These are phyloP conservation scores for Zostera marina DNA, from an alignment of 116 monocot species.

Conservation along the genomic window DNA sequence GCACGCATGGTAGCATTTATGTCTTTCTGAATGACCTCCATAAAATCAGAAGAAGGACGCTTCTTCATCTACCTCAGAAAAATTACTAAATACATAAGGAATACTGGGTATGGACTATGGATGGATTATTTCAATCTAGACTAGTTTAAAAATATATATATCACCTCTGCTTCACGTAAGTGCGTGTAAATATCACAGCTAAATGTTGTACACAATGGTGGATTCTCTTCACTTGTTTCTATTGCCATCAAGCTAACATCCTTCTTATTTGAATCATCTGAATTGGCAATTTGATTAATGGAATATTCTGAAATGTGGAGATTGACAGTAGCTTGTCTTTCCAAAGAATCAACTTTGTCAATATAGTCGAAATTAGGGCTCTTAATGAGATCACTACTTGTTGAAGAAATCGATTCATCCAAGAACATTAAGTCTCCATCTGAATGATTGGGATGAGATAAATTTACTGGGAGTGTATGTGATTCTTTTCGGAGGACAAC, in stretches of 20 bases:
- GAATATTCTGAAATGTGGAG: slow-evolving; percentile 50
- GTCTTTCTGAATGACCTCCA: slow-evolving; percentile 77
- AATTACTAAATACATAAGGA: not conserved
- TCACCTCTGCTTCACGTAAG: slow-evolving; percentile 65
- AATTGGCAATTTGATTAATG: slow-evolving; percentile 25
- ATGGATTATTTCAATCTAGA: too few species aligned
- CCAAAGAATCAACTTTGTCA: slow-evolving; percentile 65
- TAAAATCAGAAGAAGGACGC: slow-evolving; percentile 61
- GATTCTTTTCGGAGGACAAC: not conserved
- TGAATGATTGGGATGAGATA: slow-evolving; percentile 26
- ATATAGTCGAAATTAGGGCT: slow-evolving; percentile 82
- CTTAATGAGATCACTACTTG: slow-evolving; percentile 59
- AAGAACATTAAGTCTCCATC: slow-evolving; percentile 33
- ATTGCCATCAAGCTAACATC: slow-evolving; percentile 20
- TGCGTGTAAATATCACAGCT: slow-evolving; percentile 74
- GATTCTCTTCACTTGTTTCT: slow-evolving; percentile 33
- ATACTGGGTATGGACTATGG: too few species aligned
- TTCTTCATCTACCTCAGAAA: slow-evolving; percentile 38
- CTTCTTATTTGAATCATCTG: slow-evolving; percentile 33
- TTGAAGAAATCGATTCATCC: slow-evolving; percentile 73
- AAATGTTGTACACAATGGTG: slow-evolving; percentile 67
- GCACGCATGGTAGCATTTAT: slow-evolving; percentile 86
- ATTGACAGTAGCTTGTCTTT: slow-evolving; percentile 35
- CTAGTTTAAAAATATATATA: too few species aligned
- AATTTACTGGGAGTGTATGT: not conserved